These are phyloP conservation scores for Phaeophleospora eucalypticola DNA, from an alignment of 2,329 filamentous ascomycete species.

Conservation along the genomic window DNA sequence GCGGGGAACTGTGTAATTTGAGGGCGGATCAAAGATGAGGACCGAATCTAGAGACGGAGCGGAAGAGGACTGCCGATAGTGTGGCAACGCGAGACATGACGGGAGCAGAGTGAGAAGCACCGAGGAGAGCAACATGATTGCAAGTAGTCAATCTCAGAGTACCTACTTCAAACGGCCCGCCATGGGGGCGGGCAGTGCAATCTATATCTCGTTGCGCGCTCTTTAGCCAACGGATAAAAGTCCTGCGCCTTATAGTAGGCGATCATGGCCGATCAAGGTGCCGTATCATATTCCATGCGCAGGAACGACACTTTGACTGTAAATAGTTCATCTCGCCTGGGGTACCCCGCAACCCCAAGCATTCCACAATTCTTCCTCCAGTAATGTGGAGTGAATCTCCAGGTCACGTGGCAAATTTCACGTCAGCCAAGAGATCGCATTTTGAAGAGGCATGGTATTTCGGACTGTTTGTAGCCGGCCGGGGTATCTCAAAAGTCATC, in stretches of 20 bases:
- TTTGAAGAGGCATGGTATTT: no score
- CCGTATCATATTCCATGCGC: no score
- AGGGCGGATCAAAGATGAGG: constrained; percentile 25
- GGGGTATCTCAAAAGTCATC: no score
- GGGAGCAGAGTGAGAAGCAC: constrained; percentile 6
- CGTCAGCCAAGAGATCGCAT: neutral
- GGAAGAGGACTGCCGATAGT: neutral
- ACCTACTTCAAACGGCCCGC: constrained; percentile 5
- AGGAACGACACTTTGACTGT: no score
- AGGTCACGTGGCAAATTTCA: neutral
- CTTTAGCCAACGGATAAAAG: neutral
- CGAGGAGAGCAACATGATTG: constrained; percentile 7
- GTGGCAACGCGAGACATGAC: constrained; percentile 4
- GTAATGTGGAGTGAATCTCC: neutral
- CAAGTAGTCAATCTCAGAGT: neutral
- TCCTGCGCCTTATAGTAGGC: neutral
- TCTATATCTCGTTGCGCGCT: neutral
- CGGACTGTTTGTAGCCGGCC: no score
- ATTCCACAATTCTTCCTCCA: constrained; percentile 6
- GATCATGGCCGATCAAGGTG: no score
- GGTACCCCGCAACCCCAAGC: neutral
- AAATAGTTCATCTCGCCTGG: neutral
- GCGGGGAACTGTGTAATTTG: constrained; percentile 32
- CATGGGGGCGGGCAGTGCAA: no score
- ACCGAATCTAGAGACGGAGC: constrained; percentile 17